Evolutionary conservation across 306 rosid genomes (phyloP).

Genomic region (Hylodesmum podocarpum): DNA sequence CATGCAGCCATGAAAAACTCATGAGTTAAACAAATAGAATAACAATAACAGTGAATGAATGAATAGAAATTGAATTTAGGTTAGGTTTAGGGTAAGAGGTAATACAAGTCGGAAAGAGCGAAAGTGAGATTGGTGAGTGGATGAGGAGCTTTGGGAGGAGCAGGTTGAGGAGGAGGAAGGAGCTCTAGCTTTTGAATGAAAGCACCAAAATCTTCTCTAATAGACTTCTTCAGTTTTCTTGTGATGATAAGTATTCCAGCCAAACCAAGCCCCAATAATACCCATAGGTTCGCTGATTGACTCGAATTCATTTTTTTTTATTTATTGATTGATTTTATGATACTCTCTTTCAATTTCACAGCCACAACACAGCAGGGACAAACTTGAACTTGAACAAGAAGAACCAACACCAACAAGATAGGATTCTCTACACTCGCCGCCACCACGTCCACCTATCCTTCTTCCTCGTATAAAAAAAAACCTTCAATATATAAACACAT

Average conservation of each 20-base stretch:
- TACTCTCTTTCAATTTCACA: not conserved
- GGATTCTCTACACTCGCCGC: conserved; percentile 8
- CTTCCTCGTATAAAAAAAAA: too few species aligned
- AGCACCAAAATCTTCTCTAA: conserved; percentile 86
- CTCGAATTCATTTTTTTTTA: too few species aligned
- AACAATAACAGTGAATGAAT: too few species aligned
- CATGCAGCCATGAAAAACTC: too few species aligned
- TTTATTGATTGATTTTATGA: conserved; percentile 38
- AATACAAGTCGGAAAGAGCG: conserved; percentile 92
- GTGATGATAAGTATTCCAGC: conserved; percentile 78
- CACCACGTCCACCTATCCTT: not conserved
- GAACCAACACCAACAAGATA: not conserved
- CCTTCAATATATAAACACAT: not conserved
- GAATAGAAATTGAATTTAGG: not conserved
- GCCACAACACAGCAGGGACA: too few species aligned
- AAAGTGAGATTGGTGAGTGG: conserved; percentile 85
- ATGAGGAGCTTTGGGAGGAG: conserved; percentile 98
- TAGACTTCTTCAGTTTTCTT: conserved; percentile 63
- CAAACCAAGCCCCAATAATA: conserved; percentile 74
- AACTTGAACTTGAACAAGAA: not conserved
- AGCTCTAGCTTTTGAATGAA: conserved; percentile 65
- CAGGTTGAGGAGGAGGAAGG: conserved; percentile 92
- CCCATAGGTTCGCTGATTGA: conserved; percentile 84
- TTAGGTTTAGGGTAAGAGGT: too few species aligned
- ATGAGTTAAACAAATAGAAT: too few species aligned